Conservation (phyloP, 2,329 filamentous ascomycete genomes). For the Juglanconis sp. region DNA sequence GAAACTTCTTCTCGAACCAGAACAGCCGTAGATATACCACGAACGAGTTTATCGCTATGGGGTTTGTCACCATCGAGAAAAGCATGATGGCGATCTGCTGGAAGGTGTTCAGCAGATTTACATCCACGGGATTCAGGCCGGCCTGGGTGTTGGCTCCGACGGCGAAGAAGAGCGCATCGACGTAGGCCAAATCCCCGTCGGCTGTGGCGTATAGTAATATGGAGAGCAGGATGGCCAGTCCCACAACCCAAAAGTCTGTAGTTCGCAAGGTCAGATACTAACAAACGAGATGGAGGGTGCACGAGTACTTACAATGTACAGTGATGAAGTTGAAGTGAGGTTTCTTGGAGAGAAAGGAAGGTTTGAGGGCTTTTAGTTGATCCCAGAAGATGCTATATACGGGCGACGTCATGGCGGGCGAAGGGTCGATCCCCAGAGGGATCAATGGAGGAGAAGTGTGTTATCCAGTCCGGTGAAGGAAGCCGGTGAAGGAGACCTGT, state of each 20-base stretch:
- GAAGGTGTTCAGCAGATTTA: constrained; percentile 66
- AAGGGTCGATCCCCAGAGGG: not conserved
- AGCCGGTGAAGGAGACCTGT: not conserved
- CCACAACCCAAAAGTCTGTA: constrained; percentile 75
- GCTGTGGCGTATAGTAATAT: constrained; percentile 67
- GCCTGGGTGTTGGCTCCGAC: constrained; percentile 86
- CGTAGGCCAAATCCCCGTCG: constrained; percentile 64
- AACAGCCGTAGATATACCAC: constrained; percentile 92
- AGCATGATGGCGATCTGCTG: constrained; percentile 73
- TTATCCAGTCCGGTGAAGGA: not conserved
- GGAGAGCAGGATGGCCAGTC: constrained; percentile 69
- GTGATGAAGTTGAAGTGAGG: constrained; percentile 80
- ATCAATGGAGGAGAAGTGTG: not conserved
- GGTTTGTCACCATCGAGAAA: constrained; percentile 71
- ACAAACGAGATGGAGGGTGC: not conserved
- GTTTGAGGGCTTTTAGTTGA: constrained; percentile 49
- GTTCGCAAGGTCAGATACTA: not conserved
- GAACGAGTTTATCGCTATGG: constrained; percentile 77
- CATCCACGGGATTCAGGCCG: constrained; percentile 77
- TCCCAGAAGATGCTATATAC: constrained; percentile 30
- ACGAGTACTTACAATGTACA: constrained; percentile 62
- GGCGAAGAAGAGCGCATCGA: constrained; percentile 87
- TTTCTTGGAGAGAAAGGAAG: constrained; percentile 55
- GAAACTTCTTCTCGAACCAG: constrained; percentile 97
- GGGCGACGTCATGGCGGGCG: constrained; percentile 15